These are phyloP conservation scores for Trichoderma aggressivum DNA, from an alignment of 2,329 filamentous ascomycete genomes.

Conservation along the genomic window DNA sequence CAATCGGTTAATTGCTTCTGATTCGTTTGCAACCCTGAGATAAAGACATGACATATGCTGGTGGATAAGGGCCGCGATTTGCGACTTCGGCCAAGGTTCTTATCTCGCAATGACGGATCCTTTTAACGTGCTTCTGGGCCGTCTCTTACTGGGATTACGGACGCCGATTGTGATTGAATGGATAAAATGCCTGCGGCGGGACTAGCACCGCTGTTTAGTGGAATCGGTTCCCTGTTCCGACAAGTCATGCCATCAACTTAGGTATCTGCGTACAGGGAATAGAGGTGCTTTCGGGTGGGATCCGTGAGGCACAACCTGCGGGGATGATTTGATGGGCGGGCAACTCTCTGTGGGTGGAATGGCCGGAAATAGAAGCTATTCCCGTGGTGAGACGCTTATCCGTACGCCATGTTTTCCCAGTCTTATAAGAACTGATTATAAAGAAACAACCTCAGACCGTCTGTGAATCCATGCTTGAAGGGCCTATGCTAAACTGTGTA, in stretches of 20 bases:
- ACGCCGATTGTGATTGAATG: background rate
- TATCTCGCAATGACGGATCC: slow-evolving; percentile 14
- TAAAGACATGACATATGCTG: background rate
- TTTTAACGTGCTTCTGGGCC: slow-evolving; percentile 6
- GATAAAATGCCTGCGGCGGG: background rate
- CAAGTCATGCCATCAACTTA: background rate
- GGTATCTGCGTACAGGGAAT: background rate
- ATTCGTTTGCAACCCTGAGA: background rate
- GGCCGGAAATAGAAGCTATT: background rate
- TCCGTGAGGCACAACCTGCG: background rate
- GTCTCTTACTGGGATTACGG: background rate
- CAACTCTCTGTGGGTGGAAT: background rate
- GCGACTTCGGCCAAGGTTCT: background rate
- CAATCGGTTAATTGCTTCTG: background rate
- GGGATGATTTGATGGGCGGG: background rate
- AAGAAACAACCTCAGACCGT: background rate
- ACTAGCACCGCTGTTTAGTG: background rate
- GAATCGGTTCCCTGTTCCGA: background rate
- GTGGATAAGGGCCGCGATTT: background rate
- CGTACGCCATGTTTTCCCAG: background rate
- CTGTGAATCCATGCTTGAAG: background rate
- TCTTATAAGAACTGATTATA: background rate
- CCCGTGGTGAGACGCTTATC: background rate
- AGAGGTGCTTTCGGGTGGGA: background rate
- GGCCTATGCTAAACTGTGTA: background rate